Conservation (phyloP, 371 early-diverging fungal genomes). For the Basidiobolus heterosporus region DNA sequence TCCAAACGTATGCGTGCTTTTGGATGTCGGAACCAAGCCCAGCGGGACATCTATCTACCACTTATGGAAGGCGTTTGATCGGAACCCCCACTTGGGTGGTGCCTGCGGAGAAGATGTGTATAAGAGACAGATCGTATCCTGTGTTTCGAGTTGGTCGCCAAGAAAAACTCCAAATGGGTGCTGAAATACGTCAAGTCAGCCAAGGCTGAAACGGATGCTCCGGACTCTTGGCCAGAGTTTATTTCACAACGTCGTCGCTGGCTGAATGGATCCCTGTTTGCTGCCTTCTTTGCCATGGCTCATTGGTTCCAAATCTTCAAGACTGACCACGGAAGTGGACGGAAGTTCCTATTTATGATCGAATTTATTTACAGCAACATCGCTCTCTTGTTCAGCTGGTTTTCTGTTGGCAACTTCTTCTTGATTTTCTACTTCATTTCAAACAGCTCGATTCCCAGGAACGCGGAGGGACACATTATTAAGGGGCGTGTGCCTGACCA, state of each 20-base stretch:
- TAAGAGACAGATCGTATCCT: conserved; percentile 76
- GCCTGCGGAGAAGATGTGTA: conserved; percentile 82
- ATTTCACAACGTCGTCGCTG: conserved; percentile 78
- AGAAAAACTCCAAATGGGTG: conserved; percentile 48
- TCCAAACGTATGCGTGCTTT: conserved; percentile 66
- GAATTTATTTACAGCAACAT: conserved; percentile 45
- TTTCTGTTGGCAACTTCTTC: conserved; percentile 39
- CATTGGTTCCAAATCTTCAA: conserved; percentile 37
- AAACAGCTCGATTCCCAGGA: no score
- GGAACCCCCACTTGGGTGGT: conserved; percentile 54
- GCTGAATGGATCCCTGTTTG: conserved; percentile 75
- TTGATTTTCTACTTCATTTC: conserved; percentile 53
- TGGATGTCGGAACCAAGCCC: conserved; percentile 82
- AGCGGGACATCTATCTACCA: conserved; percentile 57
- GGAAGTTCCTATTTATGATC: conserved; percentile 43
- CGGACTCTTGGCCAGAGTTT: conserved; percentile 59
- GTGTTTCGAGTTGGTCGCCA: conserved; percentile 75
- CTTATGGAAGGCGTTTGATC: conserved; percentile 70
- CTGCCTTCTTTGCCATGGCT: conserved; percentile 35
- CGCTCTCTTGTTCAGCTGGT: conserved; percentile 50
- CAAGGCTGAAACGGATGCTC: conserved; percentile 74
- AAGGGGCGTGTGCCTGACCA: no score
- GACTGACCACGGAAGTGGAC: conserved; percentile 34
- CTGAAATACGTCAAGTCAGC: conserved; percentile 53
- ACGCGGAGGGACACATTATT: no score